A percentile compares a stretch with the other conserved stretches of the same genome.
Conservation (phyloP, 2,329 filamentous ascomycete species). For the Tolypocladium capitatum region DNA sequence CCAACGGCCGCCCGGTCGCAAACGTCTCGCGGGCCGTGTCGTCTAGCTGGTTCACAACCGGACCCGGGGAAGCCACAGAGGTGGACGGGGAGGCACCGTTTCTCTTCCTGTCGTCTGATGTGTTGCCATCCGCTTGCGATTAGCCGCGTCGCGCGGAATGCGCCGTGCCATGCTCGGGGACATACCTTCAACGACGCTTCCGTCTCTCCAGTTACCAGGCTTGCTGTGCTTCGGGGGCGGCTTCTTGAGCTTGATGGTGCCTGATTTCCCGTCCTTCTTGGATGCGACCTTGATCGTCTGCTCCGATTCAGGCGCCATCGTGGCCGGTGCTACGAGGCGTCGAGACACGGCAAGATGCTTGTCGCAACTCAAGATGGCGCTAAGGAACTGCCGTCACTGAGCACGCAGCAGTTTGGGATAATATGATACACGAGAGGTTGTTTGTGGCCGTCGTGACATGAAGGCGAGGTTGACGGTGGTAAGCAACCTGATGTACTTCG, state of each 20-base stretch:
- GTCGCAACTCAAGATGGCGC: background rate
- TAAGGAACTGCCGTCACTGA: background rate
- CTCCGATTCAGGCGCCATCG: slow-evolving; percentile 23
- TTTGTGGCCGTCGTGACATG: background rate
- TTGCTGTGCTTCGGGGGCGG: slow-evolving; percentile 47
- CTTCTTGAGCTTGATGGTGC: slow-evolving; percentile 50
- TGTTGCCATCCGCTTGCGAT: background rate
- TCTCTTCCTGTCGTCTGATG: slow-evolving; percentile 40
- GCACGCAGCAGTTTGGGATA: background rate
- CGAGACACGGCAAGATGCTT: background rate
- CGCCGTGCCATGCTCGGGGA: background rate
- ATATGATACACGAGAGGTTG: background rate
- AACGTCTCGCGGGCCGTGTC: slow-evolving; percentile 68
- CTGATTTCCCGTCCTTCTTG: slow-evolving; percentile 38
- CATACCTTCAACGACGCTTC: slow-evolving; percentile 49
- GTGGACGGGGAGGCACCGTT: slow-evolving; percentile 29
- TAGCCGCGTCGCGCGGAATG: background rate
- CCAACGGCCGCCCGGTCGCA: slow-evolving; percentile 64
- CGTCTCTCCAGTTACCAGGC: slow-evolving; percentile 59
- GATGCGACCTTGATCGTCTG: slow-evolving; percentile 50
- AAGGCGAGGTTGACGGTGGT: background rate
- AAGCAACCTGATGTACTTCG: background rate
- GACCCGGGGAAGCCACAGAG: slow-evolving; percentile 34
- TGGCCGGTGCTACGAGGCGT: background rate
- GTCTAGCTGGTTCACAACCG: slow-evolving; percentile 56